Conservation (phyloP, 306 rosid genomes). For the Parietaria judaica region DNA sequence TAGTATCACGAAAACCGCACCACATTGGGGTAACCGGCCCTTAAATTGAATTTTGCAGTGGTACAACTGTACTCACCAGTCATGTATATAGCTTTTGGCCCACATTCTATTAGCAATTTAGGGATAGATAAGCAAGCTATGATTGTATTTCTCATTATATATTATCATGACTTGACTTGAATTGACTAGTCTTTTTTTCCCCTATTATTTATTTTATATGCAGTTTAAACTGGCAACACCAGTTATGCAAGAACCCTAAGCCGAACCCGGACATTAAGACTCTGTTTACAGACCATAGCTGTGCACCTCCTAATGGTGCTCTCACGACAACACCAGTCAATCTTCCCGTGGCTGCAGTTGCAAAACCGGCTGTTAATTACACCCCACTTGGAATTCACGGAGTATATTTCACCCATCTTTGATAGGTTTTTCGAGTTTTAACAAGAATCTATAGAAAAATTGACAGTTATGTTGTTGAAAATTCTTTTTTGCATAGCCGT, state of each 20-base stretch:
- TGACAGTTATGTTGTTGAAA: constrained; percentile 17
- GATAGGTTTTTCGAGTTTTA: constrained; percentile 1
- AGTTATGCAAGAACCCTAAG: constrained; percentile 72
- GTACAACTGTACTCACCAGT: no score
- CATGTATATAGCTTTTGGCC: no score
- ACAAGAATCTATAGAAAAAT: constrained; percentile 9
- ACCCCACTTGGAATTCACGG: constrained; percentile 64
- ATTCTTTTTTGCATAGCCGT: constrained; percentile 42
- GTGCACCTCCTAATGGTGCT: constrained; percentile 65
- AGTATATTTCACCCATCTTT: constrained; percentile 52
- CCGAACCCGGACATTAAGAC: constrained; percentile 77
- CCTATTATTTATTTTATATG: constrained; percentile 14
- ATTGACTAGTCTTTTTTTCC: no score
- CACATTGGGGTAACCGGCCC: no score
- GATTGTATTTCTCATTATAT: no score
- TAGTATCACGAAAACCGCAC: no score
- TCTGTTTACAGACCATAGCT: constrained; percentile 68
- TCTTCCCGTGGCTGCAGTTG: constrained; percentile 69
- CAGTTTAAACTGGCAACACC: constrained; percentile 98
- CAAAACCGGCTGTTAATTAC: constrained; percentile 60
- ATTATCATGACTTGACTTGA: no score
- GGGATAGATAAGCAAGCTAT: no score
- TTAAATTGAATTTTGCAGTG: no score
- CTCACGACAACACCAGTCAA: constrained; percentile 59
- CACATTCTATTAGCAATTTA: no score